Evolutionary conservation across 805 yeast species (phyloP).

Genomic region (Groenewaldozyma tartarivorans): DNA sequence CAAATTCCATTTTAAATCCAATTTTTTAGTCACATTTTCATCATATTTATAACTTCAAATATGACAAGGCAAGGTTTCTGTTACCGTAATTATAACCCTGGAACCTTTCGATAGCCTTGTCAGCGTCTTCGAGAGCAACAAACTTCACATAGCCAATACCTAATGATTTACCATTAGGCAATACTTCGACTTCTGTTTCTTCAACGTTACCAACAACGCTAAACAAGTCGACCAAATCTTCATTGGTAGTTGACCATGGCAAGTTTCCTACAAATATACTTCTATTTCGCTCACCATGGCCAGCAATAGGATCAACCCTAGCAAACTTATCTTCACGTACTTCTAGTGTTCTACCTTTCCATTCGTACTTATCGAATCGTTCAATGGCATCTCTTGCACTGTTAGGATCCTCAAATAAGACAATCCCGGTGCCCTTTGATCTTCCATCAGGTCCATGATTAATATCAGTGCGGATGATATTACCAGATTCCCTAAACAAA

Average conservation of each 20-base stretch:
- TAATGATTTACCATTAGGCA: conserved; percentile 53
- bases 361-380: conserved; percentile 54
- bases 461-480: conserved; percentile 75
- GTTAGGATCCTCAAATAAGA: conserved; percentile 53
- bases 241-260: conserved; percentile 82
- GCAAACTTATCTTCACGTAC: conserved; percentile 61
- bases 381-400: conserved; percentile 67
- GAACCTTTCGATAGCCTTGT: conserved; percentile 62
- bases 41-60: conserved; percentile 35
- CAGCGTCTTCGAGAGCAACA: conserved; percentile 57
- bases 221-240: conserved; percentile 76
- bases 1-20: not conserved
- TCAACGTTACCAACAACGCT: conserved; percentile 71
- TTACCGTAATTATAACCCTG: conserved; percentile 80
- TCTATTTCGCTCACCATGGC: conserved; percentile 50
- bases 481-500: conserved; percentile 67
- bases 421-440: conserved; percentile 82
- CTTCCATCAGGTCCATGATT: conserved; percentile 56
- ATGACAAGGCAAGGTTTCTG: conserved; percentile 58
- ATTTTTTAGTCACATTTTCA: not conserved
- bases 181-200: conserved; percentile 66
- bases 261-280: conserved; percentile 65
- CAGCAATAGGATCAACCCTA: conserved; percentile 50
- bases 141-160: conserved; percentile 85
- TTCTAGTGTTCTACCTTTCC: conserved; percentile 70